Base-by-base conservation (phyloP, 108 stramenopile species). In the Thalassiosira profunda region DNA sequence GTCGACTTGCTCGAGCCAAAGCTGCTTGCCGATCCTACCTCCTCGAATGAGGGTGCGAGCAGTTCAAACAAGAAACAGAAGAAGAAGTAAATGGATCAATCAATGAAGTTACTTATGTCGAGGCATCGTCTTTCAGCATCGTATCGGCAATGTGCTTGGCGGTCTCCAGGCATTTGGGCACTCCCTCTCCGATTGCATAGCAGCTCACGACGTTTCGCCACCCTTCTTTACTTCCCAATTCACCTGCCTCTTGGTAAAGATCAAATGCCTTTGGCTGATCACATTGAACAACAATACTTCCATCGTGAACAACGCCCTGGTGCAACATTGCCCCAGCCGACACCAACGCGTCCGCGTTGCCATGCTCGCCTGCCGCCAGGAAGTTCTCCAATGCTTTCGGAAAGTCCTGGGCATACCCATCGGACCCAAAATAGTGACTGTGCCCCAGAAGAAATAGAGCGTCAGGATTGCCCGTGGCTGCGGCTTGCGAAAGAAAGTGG, bases 201-300 rank as follows among this genome's bases (percentile, higher is more conserved):
- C 93, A 94, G 17, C 81, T 85, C 11, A 91, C 90, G 6, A 91
- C 93, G 72, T 94, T 94, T 20, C 81, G 62, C 93, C 93, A 94
- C 17, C 93, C 93, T 38, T 91, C 93, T 34, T 58, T 37, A 43
- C 84, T 86, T 7, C 93, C 93, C 42, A 94, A 31, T 60, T 94
- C 93, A 4, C 90, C 93, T 25, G 87, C 93, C 26, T 59, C 57
- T 46, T 94, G 93, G 69, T 94, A 94, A 40, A 91, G 38, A 17
- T 88, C 81, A 76, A 94, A 94, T 51, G 93, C 90, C 33, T 63
- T 56, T 52, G 44, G 45, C 48, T 85, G 84, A 73, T 91, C 87
- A 6, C 61, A 72, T 51, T 70, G 53, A 21, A 89, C 66, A 11
- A 73, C 20, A 17, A 58, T 24, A 15, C 30, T 52, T 14, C 86